phyloP scores from a whole-genome alignment of 768 basidiomycete genomes.

The Mycena maculata region DNA sequence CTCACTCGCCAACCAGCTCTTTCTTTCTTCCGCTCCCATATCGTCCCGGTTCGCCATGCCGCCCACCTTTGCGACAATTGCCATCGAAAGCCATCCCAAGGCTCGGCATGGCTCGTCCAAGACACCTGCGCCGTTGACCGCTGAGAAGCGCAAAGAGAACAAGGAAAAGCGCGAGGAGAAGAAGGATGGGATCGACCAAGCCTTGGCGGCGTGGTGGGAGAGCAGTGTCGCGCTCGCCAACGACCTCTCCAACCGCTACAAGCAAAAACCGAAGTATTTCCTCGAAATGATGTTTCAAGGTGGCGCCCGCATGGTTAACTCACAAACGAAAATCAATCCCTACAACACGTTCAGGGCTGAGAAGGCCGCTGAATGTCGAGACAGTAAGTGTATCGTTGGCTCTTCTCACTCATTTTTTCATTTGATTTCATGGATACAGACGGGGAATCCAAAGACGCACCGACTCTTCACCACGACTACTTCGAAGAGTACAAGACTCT shows the following conservation, averaged over 20 bases:
- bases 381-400: neutral
- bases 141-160: neutral
- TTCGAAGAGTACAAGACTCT: conserved; percentile 24
- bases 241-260: neutral
- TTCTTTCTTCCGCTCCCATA: neutral
- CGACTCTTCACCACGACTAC: neutral
- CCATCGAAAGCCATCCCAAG: neutral
- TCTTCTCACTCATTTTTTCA: neutral
- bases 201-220: neutral
- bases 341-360: conserved; percentile 5
- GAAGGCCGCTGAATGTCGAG: neutral
- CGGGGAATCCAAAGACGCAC: neutral
- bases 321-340: neutral
- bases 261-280: neutral
- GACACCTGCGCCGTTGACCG: neutral
- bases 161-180: neutral
- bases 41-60: neutral
- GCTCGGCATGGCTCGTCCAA: neutral
- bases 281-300: conserved; percentile 5
- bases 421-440: neutral
- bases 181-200: neutral
- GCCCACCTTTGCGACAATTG: neutral
- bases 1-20: neutral
- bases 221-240: neutral
- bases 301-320: conserved; percentile 3